Evolutionary conservation across 2,329 filamentous ascomycete species (phyloP).

Genomic region (Colletotrichum lupini): DNA sequence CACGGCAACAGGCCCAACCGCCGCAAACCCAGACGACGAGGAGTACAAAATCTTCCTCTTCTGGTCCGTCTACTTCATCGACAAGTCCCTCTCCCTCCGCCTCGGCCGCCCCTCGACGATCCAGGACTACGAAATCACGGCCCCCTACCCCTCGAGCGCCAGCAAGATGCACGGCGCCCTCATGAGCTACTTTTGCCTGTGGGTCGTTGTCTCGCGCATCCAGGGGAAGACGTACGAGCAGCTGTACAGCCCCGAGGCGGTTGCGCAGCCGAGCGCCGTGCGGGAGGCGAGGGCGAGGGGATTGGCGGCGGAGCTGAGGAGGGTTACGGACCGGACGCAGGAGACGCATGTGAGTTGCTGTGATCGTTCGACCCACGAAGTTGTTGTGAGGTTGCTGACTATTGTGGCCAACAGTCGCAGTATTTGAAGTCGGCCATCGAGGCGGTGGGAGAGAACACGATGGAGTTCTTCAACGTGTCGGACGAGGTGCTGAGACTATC

Average conservation of each 20-base stretch:
- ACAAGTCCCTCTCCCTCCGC: conserved; percentile 65
- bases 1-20: too few species aligned
- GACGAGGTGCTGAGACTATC: conserved; percentile 56
- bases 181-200: conserved; percentile 54
- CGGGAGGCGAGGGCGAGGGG: conserved; percentile 47
- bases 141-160: conserved; percentile 47
- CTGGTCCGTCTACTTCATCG: conserved; percentile 67
- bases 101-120: conserved; percentile 64
- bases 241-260: conserved; percentile 59
- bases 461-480: conserved; percentile 49
- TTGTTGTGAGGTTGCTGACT: too few species aligned
- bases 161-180: conserved; percentile 43
- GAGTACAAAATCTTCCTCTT: conserved; percentile 58
- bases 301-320: conserved; percentile 45
- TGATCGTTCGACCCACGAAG: too few species aligned
- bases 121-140: conserved; percentile 67
- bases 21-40: conserved; percentile 38
- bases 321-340: conserved; percentile 43
- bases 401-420: conserved; percentile 33
- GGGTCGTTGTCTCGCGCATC: conserved; percentile 63
- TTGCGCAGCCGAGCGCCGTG: conserved; percentile 46
- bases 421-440: conserved; percentile 14
- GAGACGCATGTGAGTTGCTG: conserved; percentile 32
- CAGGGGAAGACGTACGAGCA: conserved; percentile 67
- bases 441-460: conserved; percentile 43